phyloP scores from a whole-genome alignment of 2,329 filamentous ascomycete genomes.

The Arthroderma sp. region DNA sequence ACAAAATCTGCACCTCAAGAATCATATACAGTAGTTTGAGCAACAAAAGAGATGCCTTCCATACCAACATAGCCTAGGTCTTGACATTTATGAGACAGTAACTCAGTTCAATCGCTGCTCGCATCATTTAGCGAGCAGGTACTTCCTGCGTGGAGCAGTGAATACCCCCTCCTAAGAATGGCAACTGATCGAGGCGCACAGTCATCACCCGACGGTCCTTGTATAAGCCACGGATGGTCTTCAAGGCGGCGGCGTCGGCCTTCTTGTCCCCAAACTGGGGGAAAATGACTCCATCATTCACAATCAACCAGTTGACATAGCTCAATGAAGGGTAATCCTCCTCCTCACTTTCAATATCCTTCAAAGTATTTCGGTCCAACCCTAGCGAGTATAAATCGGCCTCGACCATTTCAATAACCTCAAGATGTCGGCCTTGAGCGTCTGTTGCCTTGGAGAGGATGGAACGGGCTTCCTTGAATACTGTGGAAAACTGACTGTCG shows the following conservation, averaged over 20 bases:
- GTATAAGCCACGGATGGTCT: too few relatives aligned
- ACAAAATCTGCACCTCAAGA: too few relatives aligned
- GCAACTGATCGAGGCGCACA: background rate
- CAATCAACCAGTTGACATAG: slow-evolving; percentile 22
- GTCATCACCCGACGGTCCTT: too few relatives aligned
- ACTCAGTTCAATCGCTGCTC: too few relatives aligned
- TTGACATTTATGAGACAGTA: too few relatives aligned
- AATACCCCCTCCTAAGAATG: background rate
- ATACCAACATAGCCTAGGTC: too few relatives aligned
- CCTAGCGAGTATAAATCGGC: slow-evolving; percentile 7
- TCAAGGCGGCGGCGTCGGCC: background rate
- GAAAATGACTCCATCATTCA: slow-evolving; percentile 18
- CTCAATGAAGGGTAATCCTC: slow-evolving; percentile 15
- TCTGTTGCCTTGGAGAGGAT: slow-evolving; percentile 13
- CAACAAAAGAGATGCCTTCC: too few relatives aligned
- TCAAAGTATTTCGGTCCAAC: too few relatives aligned
- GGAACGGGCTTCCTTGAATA: slow-evolving; percentile 15
- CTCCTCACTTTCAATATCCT: slow-evolving; percentile 11
- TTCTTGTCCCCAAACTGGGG: slow-evolving; percentile 15
- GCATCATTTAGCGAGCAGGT: background rate
- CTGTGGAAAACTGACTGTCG: slow-evolving; percentile 13
- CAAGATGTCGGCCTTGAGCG: slow-evolving; percentile 15
- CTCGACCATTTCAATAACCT: slow-evolving; percentile 17
- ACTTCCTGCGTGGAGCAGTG: background rate
- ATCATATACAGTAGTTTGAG: too few relatives aligned